Base-by-base conservation (phyloP, 257 asterid genomes). In the Penstemon davidsonii region DNA sequence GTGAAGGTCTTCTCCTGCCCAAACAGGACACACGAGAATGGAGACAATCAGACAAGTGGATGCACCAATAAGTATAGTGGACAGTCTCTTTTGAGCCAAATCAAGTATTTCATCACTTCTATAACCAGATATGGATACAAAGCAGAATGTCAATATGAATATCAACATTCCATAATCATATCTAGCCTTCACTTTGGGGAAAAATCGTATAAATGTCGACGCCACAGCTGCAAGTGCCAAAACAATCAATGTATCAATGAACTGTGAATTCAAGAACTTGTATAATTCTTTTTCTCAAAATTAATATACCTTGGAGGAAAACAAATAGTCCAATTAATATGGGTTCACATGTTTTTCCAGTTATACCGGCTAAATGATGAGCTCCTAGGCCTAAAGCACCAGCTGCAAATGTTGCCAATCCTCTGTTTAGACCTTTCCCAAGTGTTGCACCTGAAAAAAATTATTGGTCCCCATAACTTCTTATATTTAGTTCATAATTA, bases 1-100 rank as follows among this genome's bases (percentile, higher is more conserved):
- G 79, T 87, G 95, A 41, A 87, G 96, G 74, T 89, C 96, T 55
- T 84, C 80, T 13, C 96, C 96, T 4, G 96, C 87, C 95, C 96
- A 90, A 0, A 87, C 95, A 5, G 96, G 96, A 39, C 52, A 86
- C 1, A 87, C 78, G 7, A 82, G 59, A 59, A 85, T 76, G 40
- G 93, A 90, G 6, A 90, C 77, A 3, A 83, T 33, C 19, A 90
- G 64, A 66, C 91, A 86, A 47, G 86, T 65, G 1, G 85, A 72
- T 33, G 86, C 95, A 52, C 96, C 96, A 7, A 90, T 77, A 7
- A 83, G 63, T 57, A 90, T 55, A 7, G 96, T 86, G 8, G 76
- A 85, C 6, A 90, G 41, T 71, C 96, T 82, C 45, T 80, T 77
- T 4, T 74, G 81, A 50, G 80, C 96, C 73, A 84, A 50, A 4